phyloP scores from a whole-genome alignment of 768 basidiomycete species.

The Tylopilus sp. region DNA sequence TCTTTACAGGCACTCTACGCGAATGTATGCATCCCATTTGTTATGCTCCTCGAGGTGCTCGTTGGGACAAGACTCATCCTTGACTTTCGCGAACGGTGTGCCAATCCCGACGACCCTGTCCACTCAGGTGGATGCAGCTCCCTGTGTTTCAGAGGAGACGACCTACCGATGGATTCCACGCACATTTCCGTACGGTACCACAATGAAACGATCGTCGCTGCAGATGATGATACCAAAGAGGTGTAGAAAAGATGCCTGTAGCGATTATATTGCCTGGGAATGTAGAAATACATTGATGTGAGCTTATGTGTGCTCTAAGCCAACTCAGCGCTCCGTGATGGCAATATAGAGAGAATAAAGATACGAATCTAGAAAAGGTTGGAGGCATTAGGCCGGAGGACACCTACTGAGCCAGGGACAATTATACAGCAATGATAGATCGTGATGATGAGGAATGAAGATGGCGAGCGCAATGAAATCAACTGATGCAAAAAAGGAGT shows the following conservation, averaged over 20 bases:
- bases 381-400: constrained; percentile 5
- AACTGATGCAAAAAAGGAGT: constrained; percentile 9
- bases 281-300: constrained; percentile 19
- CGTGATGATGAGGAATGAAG: background rate
- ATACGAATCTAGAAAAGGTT: constrained; percentile 6
- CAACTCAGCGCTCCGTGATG: constrained; percentile 4
- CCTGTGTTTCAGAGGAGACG: constrained; percentile 13
- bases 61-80: constrained; percentile 31
- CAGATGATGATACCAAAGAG: constrained; percentile 2
- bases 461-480: background rate
- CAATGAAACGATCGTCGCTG: constrained; percentile 15
- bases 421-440: constrained; percentile 16
- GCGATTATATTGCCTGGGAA: constrained; percentile 5
- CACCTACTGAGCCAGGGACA: background rate
- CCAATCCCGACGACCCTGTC: constrained; percentile 11
- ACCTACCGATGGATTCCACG: background rate
- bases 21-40: constrained; percentile 29
- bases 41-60: constrained; percentile 30
- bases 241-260: background rate
- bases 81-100: constrained; percentile 30
- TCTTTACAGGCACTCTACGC: constrained; percentile 22
- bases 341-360: constrained; percentile 10
- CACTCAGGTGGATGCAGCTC: constrained; percentile 12
- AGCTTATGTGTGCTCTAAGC: constrained; percentile 1
- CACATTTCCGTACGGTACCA: constrained; percentile 13